phyloP scores from a whole-genome alignment of 2,329 filamentous ascomycete species.

The Penicillium sp. region DNA sequence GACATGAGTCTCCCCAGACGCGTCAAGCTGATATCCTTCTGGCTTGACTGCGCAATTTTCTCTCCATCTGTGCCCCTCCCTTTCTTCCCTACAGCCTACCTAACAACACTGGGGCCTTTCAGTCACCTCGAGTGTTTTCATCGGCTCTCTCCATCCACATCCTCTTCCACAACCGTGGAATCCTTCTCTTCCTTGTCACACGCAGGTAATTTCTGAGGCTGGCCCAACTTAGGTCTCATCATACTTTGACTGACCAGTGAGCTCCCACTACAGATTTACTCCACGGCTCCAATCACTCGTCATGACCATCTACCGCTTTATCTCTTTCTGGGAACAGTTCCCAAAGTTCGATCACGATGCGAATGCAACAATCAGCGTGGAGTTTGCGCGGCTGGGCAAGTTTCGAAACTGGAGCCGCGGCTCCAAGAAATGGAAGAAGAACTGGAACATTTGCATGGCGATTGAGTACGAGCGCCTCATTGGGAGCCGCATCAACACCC shows the following conservation, averaged over 20 bases:
- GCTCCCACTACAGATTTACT: neutral
- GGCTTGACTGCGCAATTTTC: neutral
- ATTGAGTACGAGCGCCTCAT: constrained; percentile 24
- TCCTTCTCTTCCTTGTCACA: neutral
- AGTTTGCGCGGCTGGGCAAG: constrained; percentile 24
- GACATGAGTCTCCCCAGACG: neutral
- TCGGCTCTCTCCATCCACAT: neutral
- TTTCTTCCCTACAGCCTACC: neutral
- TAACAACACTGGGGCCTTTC: neutral
- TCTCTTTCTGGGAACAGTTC: neutral
- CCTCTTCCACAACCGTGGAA: neutral
- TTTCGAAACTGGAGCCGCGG: constrained; percentile 24
- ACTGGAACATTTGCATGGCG: constrained; percentile 26
- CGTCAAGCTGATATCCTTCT: neutral
- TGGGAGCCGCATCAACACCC: constrained; percentile 10
- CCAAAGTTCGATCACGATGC: neutral
- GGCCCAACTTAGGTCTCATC: neutral
- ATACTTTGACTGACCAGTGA: neutral
- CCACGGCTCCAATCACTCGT: no score
- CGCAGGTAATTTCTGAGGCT: neutral
- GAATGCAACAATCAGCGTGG: neutral
- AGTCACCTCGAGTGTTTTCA: neutral
- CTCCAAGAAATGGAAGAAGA: constrained; percentile 23
- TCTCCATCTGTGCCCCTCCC: neutral
- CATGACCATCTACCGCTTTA: neutral